Evolutionary conservation across 257 asterid species (phyloP).

Genomic region (Scutellaria minor): DNA sequence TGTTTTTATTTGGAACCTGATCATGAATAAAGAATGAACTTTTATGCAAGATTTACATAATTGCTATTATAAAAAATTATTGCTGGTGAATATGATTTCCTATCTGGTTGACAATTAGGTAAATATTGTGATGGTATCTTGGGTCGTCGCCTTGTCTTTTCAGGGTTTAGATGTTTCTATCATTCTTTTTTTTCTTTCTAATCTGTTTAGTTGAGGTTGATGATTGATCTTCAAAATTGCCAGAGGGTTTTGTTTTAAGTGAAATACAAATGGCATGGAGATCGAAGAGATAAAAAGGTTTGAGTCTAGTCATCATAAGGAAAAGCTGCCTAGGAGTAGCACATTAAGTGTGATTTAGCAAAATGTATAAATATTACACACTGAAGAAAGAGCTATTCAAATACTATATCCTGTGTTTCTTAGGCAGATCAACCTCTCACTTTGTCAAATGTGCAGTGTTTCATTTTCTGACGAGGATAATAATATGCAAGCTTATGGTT

Average conservation of each 20-base stretch:
- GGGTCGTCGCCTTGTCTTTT: neutral
- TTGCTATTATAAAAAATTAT: neutral
- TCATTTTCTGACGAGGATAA: no score
- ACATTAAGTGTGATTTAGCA: no score
- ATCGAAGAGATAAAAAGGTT: neutral
- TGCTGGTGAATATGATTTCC: neutral
- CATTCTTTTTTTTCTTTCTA: neutral
- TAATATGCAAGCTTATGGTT: no score
- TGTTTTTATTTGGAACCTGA: neutral
- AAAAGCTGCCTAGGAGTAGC: neutral
- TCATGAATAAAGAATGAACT: neutral
- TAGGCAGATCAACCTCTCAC: neutral
- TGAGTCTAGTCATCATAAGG: neutral
- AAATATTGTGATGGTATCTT: neutral
- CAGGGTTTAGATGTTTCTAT: neutral
- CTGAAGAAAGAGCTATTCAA: no score
- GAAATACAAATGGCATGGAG: neutral
- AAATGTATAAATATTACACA: no score
- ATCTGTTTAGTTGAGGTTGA: neutral
- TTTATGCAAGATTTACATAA: neutral
- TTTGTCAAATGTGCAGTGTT: no score
- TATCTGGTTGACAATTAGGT: conserved; percentile 12
- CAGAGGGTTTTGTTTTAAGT: neutral
- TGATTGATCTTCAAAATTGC: conserved; percentile 1
- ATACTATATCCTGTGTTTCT: neutral